phyloP scores from a whole-genome alignment of 176 grass and related monocot species.

The Alopecurus myosuroides region DNA sequence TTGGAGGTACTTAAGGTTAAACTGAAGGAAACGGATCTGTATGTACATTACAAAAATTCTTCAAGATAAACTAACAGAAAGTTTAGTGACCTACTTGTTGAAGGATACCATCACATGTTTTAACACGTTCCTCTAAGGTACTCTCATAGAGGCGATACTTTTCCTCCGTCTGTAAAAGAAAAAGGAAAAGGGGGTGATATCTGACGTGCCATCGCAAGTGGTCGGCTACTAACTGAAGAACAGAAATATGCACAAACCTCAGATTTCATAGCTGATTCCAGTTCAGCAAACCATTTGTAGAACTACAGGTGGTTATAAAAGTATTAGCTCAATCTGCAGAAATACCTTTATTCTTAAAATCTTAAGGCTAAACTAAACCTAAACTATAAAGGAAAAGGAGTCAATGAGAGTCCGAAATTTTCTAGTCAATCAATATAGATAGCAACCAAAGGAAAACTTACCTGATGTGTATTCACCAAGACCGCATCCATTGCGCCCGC shows the following conservation, averaged over 20 bases:
- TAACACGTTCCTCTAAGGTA: constrained; percentile 70
- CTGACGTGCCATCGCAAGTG: neutral
- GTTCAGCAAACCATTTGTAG: constrained; percentile 96
- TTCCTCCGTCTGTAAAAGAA: constrained; percentile 76
- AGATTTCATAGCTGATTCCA: constrained; percentile 95
- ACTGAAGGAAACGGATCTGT: neutral
- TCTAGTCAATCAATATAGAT: neutral
- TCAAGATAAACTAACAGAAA: constrained; percentile 23
- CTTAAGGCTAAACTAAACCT: neutral
- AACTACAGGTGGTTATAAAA: constrained; percentile 56
- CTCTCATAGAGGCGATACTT: constrained; percentile 94
- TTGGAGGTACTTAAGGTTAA: constrained; percentile 15
- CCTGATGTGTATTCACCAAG: constrained; percentile 94
- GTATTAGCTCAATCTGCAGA: constrained; percentile 10
- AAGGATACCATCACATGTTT: constrained; percentile 88
- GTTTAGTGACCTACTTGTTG: constrained; percentile 56
- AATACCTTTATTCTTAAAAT: neutral
- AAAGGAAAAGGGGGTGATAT: constrained; percentile 23
- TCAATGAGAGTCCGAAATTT: neutral
- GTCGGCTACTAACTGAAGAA: constrained; percentile 6
- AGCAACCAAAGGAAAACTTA: constrained; percentile 9
- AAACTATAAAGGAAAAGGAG: neutral
- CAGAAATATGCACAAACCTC: constrained; percentile 57
- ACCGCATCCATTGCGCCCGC: constrained; percentile 68
- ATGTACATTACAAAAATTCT: constrained; percentile 1